phyloP scores from a whole-genome alignment of 2,329 filamentous ascomycete species.

The Leptographium galeiforme region DNA sequence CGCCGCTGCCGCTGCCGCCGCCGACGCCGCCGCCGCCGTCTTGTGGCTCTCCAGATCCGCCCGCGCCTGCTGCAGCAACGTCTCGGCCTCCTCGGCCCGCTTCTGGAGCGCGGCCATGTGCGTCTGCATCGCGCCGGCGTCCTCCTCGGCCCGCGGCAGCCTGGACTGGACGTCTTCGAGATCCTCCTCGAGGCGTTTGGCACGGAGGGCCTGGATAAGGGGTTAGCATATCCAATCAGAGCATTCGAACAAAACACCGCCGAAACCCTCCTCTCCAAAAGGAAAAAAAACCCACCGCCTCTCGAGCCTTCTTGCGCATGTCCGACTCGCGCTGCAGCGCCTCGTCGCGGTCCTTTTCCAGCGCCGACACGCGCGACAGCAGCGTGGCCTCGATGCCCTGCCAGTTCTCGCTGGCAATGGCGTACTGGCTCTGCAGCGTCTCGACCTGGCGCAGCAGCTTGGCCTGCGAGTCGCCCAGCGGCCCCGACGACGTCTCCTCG shows the following conservation, averaged over 20 bases:
- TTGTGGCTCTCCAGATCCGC: slow-evolving; percentile 38
- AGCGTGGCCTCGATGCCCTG: slow-evolving; percentile 86
- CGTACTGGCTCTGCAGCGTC: slow-evolving; percentile 88
- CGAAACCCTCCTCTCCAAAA: too few relatives aligned
- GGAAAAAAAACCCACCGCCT: slow-evolving; percentile 48
- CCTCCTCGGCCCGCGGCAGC: slow-evolving; percentile 50
- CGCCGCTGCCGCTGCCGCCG: slow-evolving; percentile 7
- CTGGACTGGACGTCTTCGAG: slow-evolving; percentile 56
- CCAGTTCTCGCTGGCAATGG: slow-evolving; percentile 92
- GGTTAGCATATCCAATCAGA: too few relatives aligned
- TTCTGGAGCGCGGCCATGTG: slow-evolving; percentile 49
- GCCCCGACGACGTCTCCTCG: slow-evolving; percentile 79
- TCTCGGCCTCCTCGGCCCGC: slow-evolving; percentile 52
- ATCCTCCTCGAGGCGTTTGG: slow-evolving; percentile 65
- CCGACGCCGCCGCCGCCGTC: slow-evolving; percentile 16
- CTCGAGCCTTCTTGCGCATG: slow-evolving; percentile 76
- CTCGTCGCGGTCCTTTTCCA: slow-evolving; percentile 90
- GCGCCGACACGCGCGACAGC: slow-evolving; percentile 56
- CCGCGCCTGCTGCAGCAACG: slow-evolving; percentile 43
- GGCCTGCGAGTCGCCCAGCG: slow-evolving; percentile 68
- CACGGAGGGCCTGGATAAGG: slow-evolving; percentile 55
- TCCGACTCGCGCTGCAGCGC: slow-evolving; percentile 71
- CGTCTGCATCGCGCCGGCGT: slow-evolving; percentile 45
- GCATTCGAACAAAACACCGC: too few relatives aligned
- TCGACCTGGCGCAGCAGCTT: slow-evolving; percentile 91